A percentile compares a stretch with the other conserved stretches of the same genome.
phyloP scores from a whole-genome alignment of 108 stramenopile genomes.

The Fragilariopsis cylindrus region DNA sequence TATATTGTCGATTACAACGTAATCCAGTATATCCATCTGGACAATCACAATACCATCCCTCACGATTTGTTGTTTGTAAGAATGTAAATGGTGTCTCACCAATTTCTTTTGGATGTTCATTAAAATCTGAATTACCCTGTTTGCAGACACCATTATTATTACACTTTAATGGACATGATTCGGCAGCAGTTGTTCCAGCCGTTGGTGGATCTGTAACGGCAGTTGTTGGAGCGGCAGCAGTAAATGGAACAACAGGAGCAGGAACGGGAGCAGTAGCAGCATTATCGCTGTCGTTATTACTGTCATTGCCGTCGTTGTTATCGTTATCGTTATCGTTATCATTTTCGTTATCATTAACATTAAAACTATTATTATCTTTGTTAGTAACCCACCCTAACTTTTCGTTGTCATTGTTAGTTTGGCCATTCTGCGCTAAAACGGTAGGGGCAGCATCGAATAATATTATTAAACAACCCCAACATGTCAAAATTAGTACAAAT shows the following conservation, averaged over 20 bases:
- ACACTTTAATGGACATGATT: slow-evolving; percentile 22
- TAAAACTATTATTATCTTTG: too few species aligned
- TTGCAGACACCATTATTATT: slow-evolving; percentile 20
- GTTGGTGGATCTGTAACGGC: not conserved
- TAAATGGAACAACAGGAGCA: not conserved
- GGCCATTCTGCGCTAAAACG: too few species aligned
- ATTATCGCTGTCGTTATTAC: too few species aligned
- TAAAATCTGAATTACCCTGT: slow-evolving; percentile 25
- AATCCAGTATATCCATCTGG: slow-evolving; percentile 35
- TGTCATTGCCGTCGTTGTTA: too few species aligned
- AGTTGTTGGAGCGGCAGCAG: not conserved
- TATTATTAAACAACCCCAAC: too few species aligned
- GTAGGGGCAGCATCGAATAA: too few species aligned
- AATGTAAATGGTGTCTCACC: slow-evolving; percentile 23
- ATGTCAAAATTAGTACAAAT: too few species aligned
- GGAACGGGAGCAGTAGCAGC: too few species aligned
- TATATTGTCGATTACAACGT: slow-evolving; percentile 34
- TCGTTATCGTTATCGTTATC: too few species aligned
- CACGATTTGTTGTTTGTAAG: slow-evolving; percentile 10
- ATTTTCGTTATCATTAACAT: too few species aligned
- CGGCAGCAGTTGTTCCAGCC: not conserved
- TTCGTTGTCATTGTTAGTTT: too few species aligned
- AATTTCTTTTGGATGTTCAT: slow-evolving; percentile 15
- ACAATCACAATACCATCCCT: slow-evolving; percentile 45
- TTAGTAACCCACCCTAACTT: too few species aligned